Conservation (phyloP, 208 protist genomes). For the Leishmania arabica region DNA sequence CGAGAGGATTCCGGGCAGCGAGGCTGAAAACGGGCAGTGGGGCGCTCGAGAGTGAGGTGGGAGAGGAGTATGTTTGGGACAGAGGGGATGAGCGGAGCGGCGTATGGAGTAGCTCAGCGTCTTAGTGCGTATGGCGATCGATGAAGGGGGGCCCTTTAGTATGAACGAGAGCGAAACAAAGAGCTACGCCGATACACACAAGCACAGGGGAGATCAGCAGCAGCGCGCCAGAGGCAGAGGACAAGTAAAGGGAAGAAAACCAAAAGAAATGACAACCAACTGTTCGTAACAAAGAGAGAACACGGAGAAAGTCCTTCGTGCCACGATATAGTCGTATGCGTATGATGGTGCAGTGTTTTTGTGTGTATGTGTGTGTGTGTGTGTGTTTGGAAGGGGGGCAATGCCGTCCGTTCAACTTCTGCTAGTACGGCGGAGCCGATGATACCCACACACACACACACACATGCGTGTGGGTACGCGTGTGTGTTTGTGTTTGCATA, state of each 20-base stretch:
- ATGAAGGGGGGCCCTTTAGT: not conserved
- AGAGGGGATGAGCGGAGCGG: not conserved
- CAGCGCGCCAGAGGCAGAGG: not conserved
- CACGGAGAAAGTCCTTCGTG: not conserved
- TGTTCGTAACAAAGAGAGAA: not conserved
- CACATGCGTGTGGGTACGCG: not conserved
- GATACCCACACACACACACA: not conserved
- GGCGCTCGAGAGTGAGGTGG: not conserved
- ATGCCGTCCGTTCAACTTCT: not conserved
- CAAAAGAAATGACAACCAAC: not conserved
- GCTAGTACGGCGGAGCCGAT: not conserved
- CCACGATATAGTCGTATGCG: not conserved
- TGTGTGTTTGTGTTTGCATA: not conserved
- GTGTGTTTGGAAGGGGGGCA: not conserved
- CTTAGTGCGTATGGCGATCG: not conserved
- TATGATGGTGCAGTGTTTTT: not conserved
- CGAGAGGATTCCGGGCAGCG: not conserved
- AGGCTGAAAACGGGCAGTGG: not conserved
- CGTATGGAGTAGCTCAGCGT: not conserved
- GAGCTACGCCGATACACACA: not conserved
- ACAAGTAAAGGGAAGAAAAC: conserved; percentile 1
- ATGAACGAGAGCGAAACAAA: too few species aligned
- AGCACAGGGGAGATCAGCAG: not conserved
- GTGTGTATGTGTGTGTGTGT: too few species aligned
- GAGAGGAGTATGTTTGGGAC: not conserved